A percentile compares a stretch with the other conserved stretches of the same genome.
These are phyloP conservation scores for Helicocarpus griseus DNA, from an alignment of 2,329 filamentous ascomycete genomes.

Conservation along the genomic window DNA sequence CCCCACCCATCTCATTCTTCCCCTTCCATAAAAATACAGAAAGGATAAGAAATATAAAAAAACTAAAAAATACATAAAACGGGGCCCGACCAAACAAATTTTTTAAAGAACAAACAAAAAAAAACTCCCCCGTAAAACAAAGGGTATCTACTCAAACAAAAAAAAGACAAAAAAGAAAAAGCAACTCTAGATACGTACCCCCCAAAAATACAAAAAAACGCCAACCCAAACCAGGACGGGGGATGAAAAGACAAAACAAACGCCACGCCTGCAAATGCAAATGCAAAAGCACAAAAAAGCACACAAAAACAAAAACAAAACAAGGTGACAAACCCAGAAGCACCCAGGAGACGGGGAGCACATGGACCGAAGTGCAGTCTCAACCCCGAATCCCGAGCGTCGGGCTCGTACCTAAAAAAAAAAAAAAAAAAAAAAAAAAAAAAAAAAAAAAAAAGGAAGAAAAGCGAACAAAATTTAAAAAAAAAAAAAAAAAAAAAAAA, in stretches of 20 bases:
- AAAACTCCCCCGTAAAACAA: background rate
- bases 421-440: background rate
- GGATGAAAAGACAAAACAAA: background rate
- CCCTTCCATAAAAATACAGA: conserved; percentile 16
- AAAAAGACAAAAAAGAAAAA: background rate
- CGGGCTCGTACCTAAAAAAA: background rate
- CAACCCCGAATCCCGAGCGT: background rate
- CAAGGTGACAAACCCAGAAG: background rate
- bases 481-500: background rate
- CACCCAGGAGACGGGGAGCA: background rate
- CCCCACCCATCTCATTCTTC: no score
- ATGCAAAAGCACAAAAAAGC: background rate
- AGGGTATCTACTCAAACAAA: conserved; percentile 1
- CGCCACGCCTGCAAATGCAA: background rate
- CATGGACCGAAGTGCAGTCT: background rate
- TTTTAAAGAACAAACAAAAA: background rate
- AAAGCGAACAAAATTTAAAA: background rate
- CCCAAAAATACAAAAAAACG: background rate
- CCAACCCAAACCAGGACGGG: background rate
- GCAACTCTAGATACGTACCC: background rate
- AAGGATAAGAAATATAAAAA: conserved; percentile 1
- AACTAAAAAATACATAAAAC: background rate
- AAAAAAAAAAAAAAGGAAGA: background rate
- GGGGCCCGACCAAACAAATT: background rate
- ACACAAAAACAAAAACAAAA: background rate